phyloP scores from a whole-genome alignment of 1,284 basidiomycete genomes.

The Malassezia nana region DNA sequence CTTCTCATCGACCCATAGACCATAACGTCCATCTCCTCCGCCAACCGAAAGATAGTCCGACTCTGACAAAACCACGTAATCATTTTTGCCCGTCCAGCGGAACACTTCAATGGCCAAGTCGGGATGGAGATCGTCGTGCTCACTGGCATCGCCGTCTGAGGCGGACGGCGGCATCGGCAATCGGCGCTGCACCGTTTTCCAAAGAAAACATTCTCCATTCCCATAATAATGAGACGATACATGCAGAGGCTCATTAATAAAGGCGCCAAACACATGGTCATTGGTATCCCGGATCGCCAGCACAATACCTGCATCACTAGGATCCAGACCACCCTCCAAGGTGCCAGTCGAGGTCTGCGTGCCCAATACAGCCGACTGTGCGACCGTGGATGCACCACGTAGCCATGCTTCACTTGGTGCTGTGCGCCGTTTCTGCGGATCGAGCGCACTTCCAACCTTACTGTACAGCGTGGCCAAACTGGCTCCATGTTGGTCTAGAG shows the following conservation, averaged over 20 bases:
- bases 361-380: slow-evolving; percentile 24
- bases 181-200: slow-evolving; percentile 53
- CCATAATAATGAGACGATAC: slow-evolving; percentile 41
- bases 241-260: slow-evolving; percentile 38
- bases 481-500: slow-evolving; percentile 87
- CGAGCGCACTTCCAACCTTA: slow-evolving; percentile 24
- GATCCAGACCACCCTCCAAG: slow-evolving; percentile 22
- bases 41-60: slow-evolving; percentile 49
- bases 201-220: slow-evolving; percentile 36
- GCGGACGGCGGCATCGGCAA: slow-evolving; percentile 29
- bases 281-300: slow-evolving; percentile 35
- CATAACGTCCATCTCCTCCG: slow-evolving; percentile 50
- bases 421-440: slow-evolving; percentile 12
- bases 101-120: slow-evolving; percentile 55
- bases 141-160: slow-evolving; percentile 19
- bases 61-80: slow-evolving; percentile 74
- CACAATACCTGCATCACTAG: slow-evolving; percentile 36
- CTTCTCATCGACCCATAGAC: slow-evolving; percentile 74
- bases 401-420: slow-evolving; percentile 31
- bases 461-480: slow-evolving; percentile 67
- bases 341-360: background rate
- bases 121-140: slow-evolving; percentile 11
- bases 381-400: slow-evolving; percentile 27
- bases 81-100: slow-evolving; percentile 80
- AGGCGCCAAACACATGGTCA: slow-evolving; percentile 45